These are phyloP conservation scores for Trametes punicea DNA, from an alignment of 768 basidiomycete genomes.

Conservation along the genomic window DNA sequence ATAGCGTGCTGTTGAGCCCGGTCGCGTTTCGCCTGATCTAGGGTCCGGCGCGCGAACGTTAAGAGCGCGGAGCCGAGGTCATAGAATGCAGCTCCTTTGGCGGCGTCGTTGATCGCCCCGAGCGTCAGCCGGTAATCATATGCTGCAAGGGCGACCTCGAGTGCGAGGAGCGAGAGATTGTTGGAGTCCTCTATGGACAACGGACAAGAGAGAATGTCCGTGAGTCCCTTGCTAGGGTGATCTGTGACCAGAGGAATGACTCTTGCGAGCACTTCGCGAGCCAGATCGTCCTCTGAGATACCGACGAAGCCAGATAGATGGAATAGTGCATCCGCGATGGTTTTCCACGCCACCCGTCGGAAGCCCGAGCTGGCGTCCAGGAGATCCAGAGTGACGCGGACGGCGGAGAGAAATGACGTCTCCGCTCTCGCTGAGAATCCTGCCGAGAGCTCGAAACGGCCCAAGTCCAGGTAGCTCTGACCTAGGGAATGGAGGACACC, in stretches of 20 bases:
- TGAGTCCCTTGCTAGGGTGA: slow-evolving; percentile 41
- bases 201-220: slow-evolving; percentile 37
- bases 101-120: slow-evolving; percentile 46
- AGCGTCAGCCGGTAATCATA: slow-evolving; percentile 63
- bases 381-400: slow-evolving; percentile 47
- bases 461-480: slow-evolving; percentile 69
- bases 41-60: slow-evolving; percentile 38
- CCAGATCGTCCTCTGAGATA: slow-evolving; percentile 43
- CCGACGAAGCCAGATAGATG: slow-evolving; percentile 53
- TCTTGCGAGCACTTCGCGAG: slow-evolving; percentile 34
- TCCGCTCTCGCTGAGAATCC: slow-evolving; percentile 78
- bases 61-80: slow-evolving; percentile 69
- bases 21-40: slow-evolving; percentile 31
- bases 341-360: slow-evolving; percentile 79
- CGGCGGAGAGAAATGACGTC: slow-evolving; percentile 61
- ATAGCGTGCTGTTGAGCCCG: slow-evolving; percentile 41
- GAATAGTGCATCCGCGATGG: slow-evolving; percentile 70
- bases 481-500: slow-evolving; percentile 71
- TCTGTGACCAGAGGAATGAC: slow-evolving; percentile 39
- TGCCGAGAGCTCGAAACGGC: slow-evolving; percentile 56
- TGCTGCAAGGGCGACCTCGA: slow-evolving; percentile 53
- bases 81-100: slow-evolving; percentile 61
- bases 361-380: slow-evolving; percentile 58
- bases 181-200: slow-evolving; percentile 18
- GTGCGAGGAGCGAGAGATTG: slow-evolving; percentile 31